A percentile compares a stretch with the other conserved stretches of the same genome.
Conservation (phyloP, 169 alveolate species). For the Cryptosporidium canis region DNA sequence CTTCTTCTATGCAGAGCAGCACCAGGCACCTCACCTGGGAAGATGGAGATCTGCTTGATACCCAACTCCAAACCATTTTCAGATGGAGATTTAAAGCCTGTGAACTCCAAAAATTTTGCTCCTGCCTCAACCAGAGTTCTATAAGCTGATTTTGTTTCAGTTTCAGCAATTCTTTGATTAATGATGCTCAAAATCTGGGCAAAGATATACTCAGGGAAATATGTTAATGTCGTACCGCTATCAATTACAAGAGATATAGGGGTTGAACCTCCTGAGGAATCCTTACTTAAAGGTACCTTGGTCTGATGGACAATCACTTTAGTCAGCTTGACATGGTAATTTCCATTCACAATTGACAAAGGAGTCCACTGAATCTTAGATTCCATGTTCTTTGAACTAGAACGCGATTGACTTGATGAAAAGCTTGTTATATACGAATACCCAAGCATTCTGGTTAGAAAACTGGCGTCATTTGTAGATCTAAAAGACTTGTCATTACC, state of each 20-base stretch:
- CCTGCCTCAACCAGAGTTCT: slow-evolving; percentile 68
- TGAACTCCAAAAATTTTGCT: slow-evolving; percentile 24
- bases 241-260: slow-evolving; percentile 69
- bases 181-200: slow-evolving; percentile 61
- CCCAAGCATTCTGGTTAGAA: slow-evolving; percentile 14
- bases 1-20: slow-evolving; percentile 63
- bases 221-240: slow-evolving; percentile 78
- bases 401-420: not conserved
- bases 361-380: slow-evolving; percentile 53
- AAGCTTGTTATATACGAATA: slow-evolving; percentile 9
- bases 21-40: slow-evolving; percentile 71
- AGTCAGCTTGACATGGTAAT: slow-evolving; percentile 36
- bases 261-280: slow-evolving; percentile 23
- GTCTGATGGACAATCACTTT: slow-evolving; percentile 22
- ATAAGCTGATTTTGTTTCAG: slow-evolving; percentile 32
- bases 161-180: slow-evolving; percentile 55
- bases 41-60: slow-evolving; percentile 26
- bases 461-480: not conserved
- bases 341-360: slow-evolving; percentile 54
- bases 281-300: slow-evolving; percentile 4
- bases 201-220: slow-evolving; percentile 76
- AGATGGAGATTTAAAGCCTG: slow-evolving; percentile 13
- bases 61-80: not conserved
- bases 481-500: slow-evolving; percentile 35
- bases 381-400: not conserved